Conservation (phyloP, 2,329 filamentous ascomycete species). For the Colletotrichum viniferum region DNA sequence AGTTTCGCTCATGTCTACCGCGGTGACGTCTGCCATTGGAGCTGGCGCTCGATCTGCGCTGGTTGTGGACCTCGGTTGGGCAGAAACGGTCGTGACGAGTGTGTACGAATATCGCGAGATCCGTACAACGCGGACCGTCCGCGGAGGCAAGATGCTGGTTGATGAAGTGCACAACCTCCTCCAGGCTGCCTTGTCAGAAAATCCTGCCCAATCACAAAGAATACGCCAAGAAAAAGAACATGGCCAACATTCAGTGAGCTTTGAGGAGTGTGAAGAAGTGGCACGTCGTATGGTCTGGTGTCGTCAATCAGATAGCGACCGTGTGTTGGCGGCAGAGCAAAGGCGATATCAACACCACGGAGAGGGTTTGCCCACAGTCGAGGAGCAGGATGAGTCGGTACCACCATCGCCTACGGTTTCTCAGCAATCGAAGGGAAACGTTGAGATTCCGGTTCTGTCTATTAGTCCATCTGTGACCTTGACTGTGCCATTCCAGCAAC, state of each 20-base stretch:
- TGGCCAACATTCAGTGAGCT: conserved; percentile 54
- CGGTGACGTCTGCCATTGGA: conserved; percentile 75
- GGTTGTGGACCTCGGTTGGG: conserved; percentile 91
- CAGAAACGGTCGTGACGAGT: conserved; percentile 83
- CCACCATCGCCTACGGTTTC: conserved; percentile 21
- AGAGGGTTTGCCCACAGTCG: conserved; percentile 53
- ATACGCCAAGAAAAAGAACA: conserved; percentile 16
- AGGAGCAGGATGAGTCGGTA: conserved; percentile 58
- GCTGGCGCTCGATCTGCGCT: conserved; percentile 87
- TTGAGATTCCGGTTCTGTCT: conserved; percentile 51
- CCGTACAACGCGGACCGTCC: conserved; percentile 68
- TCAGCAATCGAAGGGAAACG: conserved; percentile 28
- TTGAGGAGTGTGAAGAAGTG: conserved; percentile 84
- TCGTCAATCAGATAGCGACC: conserved; percentile 29
- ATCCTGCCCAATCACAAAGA: not conserved
- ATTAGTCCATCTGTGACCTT: conserved; percentile 57
- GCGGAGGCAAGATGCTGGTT: conserved; percentile 76
- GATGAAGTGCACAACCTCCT: conserved; percentile 72
- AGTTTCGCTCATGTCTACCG: conserved; percentile 79
- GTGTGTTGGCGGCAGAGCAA: not conserved
- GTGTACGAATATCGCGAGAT: conserved; percentile 93
- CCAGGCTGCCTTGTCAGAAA: conserved; percentile 41
- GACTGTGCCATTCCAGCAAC: conserved; percentile 66
- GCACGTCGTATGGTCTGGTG: conserved; percentile 82
- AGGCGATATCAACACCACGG: conserved; percentile 27